Evolutionary conservation across 306 rosid genomes (phyloP).

Genomic region (Oemleria cerasiformis): DNA sequence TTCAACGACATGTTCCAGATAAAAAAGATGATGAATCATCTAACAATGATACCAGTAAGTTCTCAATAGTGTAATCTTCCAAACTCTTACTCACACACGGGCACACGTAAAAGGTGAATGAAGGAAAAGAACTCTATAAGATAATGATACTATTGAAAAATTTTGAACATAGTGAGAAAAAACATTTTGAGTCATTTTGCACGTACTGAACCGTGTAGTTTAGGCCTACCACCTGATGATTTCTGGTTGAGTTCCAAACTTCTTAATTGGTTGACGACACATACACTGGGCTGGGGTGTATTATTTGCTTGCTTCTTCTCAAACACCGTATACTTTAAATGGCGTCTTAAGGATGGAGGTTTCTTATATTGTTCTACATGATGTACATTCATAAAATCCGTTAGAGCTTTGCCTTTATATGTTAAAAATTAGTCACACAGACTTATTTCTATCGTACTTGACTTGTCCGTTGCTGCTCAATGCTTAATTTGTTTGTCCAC

Average conservation of each 20-base stretch:
- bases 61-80: background rate
- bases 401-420: background rate
- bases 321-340: background rate
- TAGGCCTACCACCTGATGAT: background rate
- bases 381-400: background rate
- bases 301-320: background rate
- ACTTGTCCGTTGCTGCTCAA: constrained; percentile 14
- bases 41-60: constrained; percentile 38
- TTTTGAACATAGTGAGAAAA: background rate
- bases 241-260: background rate
- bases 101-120: background rate
- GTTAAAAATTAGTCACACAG: background rate
- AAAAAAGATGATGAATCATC: constrained; percentile 49
- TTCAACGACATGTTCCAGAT: constrained; percentile 54
- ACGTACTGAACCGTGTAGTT: background rate
- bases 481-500: constrained; percentile 36
- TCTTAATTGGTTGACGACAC: background rate
- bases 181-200: background rate
- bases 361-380: background rate
- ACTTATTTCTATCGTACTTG: background rate
- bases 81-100: background rate
- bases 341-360: background rate
- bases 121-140: background rate
- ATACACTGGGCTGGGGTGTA: background rate
- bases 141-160: background rate